A percentile compares a stretch with the other conserved stretches of the same genome.
Evolutionary conservation across 2,329 filamentous ascomycete species (phyloP).

Genomic region (Aureobasidium sp.): DNA sequence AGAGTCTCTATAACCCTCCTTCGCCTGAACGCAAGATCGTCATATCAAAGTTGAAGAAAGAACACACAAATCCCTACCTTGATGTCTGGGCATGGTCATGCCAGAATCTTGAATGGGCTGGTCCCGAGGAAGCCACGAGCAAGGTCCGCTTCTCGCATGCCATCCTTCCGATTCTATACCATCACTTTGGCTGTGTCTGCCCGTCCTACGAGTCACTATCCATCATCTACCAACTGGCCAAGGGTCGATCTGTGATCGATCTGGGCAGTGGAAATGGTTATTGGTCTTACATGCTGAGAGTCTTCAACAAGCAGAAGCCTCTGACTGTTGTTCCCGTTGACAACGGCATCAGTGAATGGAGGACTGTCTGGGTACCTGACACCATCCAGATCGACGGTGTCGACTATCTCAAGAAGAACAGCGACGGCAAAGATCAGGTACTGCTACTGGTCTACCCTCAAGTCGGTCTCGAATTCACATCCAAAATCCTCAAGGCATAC

Average conservation of each 20-base stretch:
- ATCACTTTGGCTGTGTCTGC: constrained; percentile 68
- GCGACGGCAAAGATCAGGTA: constrained; percentile 46
- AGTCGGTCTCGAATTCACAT: constrained; percentile 59
- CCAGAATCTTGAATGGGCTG: constrained; percentile 56
- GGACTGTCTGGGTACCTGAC: constrained; percentile 60
- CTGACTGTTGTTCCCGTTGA: constrained; percentile 52
- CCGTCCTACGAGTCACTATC: constrained; percentile 59
- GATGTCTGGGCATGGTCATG: constrained; percentile 60
- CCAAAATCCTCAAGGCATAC: constrained; percentile 52
- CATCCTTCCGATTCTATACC: constrained; percentile 64
- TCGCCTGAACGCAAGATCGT: constrained; percentile 23
- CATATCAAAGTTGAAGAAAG: constrained; percentile 36
- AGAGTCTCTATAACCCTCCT: constrained; percentile 44
- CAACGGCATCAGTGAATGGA: constrained; percentile 59
- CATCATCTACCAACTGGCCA: constrained; percentile 48
- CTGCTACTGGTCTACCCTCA: constrained; percentile 67
- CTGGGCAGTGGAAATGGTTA: constrained; percentile 67
- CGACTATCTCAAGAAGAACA: constrained; percentile 45
- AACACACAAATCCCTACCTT: constrained; percentile 55
- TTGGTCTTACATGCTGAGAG: constrained; percentile 63
- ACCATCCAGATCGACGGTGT: constrained; percentile 55
- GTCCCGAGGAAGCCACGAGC: constrained; percentile 46
- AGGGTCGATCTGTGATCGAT: constrained; percentile 50
- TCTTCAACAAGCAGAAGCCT: constrained; percentile 37
- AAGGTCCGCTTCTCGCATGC: constrained; percentile 54